Percentiles rank a stretch among this genome's conserved stretches.
Evolutionary conservation across 805 yeast species (phyloP).

Genomic region (Zygotorulaspora sp.): DNA sequence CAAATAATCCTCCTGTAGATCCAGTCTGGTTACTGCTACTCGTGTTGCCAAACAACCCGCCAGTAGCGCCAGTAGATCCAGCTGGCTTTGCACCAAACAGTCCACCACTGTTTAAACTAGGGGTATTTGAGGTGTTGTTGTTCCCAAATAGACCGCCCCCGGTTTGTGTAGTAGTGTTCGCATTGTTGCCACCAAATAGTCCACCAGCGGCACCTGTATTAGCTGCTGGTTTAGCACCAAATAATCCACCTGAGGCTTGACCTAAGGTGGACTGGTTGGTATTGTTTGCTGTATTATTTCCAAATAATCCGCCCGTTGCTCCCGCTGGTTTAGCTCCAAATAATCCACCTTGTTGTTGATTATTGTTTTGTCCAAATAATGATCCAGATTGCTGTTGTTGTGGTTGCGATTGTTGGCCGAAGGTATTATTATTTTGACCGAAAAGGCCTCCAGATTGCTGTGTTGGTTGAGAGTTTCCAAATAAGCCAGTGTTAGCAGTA

Average conservation of each 20-base stretch:
- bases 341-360: conserved; percentile 28
- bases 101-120: conserved; percentile 30
- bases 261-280: conserved; percentile 16
- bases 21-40: conserved; percentile 22
- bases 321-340: conserved; percentile 42
- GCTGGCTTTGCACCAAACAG: conserved; percentile 39
- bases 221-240: conserved; percentile 40
- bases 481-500: conserved; percentile 28
- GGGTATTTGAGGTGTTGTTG: conserved; percentile 14
- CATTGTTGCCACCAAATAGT: conserved; percentile 29
- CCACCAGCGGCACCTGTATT: conserved; percentile 18
- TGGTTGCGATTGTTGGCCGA: conserved; percentile 20
- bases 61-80: conserved; percentile 24
- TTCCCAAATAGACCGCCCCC: conserved; percentile 38
- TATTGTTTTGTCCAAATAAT: conserved; percentile 36
- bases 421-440: conserved; percentile 32
- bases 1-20: conserved; percentile 39
- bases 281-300: conserved; percentile 17
- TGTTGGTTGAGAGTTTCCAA: conserved; percentile 24
- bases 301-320: conserved; percentile 37
- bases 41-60: conserved; percentile 37
- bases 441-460: conserved; percentile 14
- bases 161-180: conserved; percentile 8
- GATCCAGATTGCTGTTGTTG: conserved; percentile 20
- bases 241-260: conserved; percentile 32